Percentiles rank a stretch among this genome's conserved stretches.
phyloP scores from a whole-genome alignment of 75 land plant species.

The Selaginella moellendorffii region DNA sequence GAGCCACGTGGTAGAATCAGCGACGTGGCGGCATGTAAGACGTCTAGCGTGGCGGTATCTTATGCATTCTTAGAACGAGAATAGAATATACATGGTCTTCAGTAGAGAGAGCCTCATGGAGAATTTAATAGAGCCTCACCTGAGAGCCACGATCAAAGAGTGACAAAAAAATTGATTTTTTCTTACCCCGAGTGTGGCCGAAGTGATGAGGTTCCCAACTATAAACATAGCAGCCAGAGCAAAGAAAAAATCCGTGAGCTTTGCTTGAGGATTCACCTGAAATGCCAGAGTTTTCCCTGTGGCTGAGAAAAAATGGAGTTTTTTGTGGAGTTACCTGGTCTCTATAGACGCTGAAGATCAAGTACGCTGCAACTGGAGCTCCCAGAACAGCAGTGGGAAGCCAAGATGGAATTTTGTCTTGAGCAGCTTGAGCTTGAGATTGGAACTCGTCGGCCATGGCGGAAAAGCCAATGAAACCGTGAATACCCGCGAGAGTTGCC shows the following conservation, averaged over 20 bases:
- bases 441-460: too few relatives aligned
- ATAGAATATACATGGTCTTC: too few relatives aligned
- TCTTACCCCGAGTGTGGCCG: neutral
- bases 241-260: neutral
- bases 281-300: too few relatives aligned
- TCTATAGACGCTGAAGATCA: constrained; percentile 22
- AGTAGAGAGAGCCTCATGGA: too few relatives aligned
- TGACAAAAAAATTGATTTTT: neutral
- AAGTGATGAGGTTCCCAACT: neutral
- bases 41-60: too few relatives aligned
- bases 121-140: too few relatives aligned
- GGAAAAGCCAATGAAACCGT: too few relatives aligned
- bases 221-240: neutral
- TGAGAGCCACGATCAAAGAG: too few relatives aligned
- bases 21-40: neutral
- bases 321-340: constrained; percentile 17
- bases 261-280: neutral
- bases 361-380: constrained; percentile 23
- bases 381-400: constrained; percentile 24
- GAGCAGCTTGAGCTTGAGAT: constrained; percentile 12
- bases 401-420: constrained; percentile 23
- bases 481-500: too few relatives aligned
- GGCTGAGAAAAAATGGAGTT: too few relatives aligned
- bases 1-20: neutral
- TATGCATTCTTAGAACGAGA: too few relatives aligned